phyloP scores from a whole-genome alignment of 441 rosid species.

The Euphorbia celastroides region DNA sequence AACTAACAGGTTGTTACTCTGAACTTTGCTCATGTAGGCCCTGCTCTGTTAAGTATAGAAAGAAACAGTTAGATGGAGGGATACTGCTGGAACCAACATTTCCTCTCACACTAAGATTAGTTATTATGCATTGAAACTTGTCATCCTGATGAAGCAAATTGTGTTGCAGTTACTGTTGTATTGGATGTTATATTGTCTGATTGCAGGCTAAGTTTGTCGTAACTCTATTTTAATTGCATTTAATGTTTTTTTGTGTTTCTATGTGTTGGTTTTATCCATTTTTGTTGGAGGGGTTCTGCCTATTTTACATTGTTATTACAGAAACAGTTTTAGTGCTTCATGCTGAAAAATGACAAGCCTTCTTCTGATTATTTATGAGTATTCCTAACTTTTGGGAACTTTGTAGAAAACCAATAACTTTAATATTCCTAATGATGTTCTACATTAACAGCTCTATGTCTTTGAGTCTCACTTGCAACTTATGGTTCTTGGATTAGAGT shows the following conservation, averaged over 20 bases:
- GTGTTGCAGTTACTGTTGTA: background rate
- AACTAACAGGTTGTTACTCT: constrained; percentile 63
- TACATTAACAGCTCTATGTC: background rate
- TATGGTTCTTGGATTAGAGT: constrained; percentile 32
- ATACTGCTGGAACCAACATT: no score
- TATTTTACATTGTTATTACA: background rate
- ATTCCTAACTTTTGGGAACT: background rate
- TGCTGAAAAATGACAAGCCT: background rate
- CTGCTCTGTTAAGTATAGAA: background rate
- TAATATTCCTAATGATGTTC: background rate
- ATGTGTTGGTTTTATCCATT: background rate
- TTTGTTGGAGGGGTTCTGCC: background rate
- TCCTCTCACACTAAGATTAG: background rate
- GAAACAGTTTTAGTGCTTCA: background rate
- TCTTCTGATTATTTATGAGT: background rate
- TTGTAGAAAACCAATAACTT: background rate
- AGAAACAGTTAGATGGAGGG: background rate
- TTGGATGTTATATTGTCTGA: background rate
- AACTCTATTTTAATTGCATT: background rate
- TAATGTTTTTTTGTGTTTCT: background rate
- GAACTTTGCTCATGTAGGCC: background rate
- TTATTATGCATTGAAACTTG: background rate
- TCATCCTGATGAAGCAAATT: no score
- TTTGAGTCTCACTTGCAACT: background rate
- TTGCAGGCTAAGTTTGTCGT: background rate